A percentile compares a stretch with the other conserved stretches of the same genome.
Evolutionary conservation across 202 grass and related monocot species (phyloP).

Genomic region (Panicum virgatum): DNA sequence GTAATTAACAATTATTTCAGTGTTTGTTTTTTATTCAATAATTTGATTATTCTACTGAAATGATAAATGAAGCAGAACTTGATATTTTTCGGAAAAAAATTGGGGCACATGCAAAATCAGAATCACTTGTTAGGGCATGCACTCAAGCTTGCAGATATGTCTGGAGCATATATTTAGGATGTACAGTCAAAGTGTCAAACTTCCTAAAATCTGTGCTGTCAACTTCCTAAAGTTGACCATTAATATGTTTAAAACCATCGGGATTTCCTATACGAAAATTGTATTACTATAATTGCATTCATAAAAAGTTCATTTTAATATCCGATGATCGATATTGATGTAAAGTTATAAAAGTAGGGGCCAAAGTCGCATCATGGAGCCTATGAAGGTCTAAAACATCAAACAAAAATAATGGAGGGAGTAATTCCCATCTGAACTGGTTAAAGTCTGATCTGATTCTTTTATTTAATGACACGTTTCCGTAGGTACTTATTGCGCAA

Average conservation of each 20-base stretch:
- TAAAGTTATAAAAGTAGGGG: not conserved
- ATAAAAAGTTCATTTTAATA: too few species aligned
- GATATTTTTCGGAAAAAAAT: not conserved
- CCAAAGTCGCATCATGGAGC: not conserved
- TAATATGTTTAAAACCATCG: not conserved
- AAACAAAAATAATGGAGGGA: not conserved
- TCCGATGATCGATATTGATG: not conserved
- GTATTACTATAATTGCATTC: not conserved
- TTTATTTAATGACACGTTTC: conserved; percentile 15
- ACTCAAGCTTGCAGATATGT: too few species aligned
- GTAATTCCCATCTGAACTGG: not conserved
- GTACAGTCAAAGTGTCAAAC: too few species aligned
- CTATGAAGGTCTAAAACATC: not conserved
- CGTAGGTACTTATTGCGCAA: conserved; percentile 82
- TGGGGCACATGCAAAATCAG: not conserved
- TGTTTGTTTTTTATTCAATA: not conserved
- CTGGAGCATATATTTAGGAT: too few species aligned
- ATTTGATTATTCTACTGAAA: conserved; percentile 15
- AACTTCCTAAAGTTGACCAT: not conserved
- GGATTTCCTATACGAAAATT: not conserved
- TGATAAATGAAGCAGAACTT: not conserved
- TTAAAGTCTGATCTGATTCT: conserved; percentile 21
- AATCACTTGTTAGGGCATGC: not conserved
- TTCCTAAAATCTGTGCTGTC: not conserved
- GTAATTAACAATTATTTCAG: not conserved